Percentiles rank a stretch among this genome's conserved stretches.
phyloP scores from a whole-genome alignment of 2,329 filamentous ascomycete genomes.

The Lecanicillium sp. region DNA sequence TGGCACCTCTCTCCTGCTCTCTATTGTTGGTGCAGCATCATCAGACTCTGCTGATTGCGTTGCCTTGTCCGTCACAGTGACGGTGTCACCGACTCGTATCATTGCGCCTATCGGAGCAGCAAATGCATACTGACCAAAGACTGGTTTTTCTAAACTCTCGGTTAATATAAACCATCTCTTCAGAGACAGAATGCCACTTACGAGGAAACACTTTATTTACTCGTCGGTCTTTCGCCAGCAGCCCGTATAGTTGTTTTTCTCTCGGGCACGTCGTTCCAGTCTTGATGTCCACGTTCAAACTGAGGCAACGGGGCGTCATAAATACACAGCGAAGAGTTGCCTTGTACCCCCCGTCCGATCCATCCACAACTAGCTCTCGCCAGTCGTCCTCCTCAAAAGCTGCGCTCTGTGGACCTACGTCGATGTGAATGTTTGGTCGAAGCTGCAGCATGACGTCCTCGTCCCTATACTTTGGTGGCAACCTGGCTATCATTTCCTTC shows the following conservation, averaged over 20 bases:
- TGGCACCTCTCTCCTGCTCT: too few relatives aligned
- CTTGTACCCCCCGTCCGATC: conserved; percentile 7
- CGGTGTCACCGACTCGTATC: conserved; percentile 16
- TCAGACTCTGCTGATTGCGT: too few relatives aligned
- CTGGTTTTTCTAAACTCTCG: conserved; percentile 11
- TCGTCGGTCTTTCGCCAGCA: conserved; percentile 13
- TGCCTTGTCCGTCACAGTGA: too few relatives aligned
- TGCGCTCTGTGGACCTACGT: conserved; percentile 6
- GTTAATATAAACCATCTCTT: background rate
- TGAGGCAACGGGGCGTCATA: conserved; percentile 12
- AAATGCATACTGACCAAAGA: conserved; percentile 14
- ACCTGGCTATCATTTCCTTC: conserved; percentile 8
- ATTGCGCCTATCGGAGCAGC: conserved; percentile 11
- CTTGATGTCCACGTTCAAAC: conserved; percentile 11
- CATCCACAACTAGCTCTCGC: conserved; percentile 10
- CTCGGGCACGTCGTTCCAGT: conserved; percentile 9
- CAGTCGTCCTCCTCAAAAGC: conserved; percentile 13
- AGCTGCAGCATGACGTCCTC: conserved; percentile 12
- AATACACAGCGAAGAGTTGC: conserved; percentile 13
- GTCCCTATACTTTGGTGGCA: conserved; percentile 5
- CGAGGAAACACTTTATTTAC: conserved; percentile 12
- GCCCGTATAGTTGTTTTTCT: conserved; percentile 11
- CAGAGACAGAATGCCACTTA: conserved; percentile 1
- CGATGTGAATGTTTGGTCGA: conserved; percentile 13
- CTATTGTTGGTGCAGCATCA: too few relatives aligned